These are phyloP conservation scores for Ciborinia camelliae DNA, from an alignment of 2,329 filamentous ascomycete species.

Conservation along the genomic window DNA sequence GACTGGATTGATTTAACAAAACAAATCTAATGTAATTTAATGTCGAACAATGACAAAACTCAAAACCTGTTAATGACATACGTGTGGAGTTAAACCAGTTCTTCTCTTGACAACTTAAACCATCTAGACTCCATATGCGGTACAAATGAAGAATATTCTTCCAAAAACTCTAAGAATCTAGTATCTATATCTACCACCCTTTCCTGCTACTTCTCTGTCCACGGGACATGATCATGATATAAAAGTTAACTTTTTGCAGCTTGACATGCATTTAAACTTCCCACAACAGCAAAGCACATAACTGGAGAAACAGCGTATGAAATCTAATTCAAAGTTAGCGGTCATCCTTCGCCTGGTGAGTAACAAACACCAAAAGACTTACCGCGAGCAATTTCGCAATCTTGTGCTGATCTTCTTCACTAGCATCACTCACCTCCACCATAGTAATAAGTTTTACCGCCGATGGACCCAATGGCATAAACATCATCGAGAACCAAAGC, in stretches of 20 bases:
- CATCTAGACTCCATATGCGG: background rate
- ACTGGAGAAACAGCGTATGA: constrained; percentile 42
- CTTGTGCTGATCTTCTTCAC: constrained; percentile 42
- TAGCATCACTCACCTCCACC: constrained; percentile 44
- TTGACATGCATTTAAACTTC: constrained; percentile 37
- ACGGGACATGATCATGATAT: background rate
- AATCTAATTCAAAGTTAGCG: constrained; percentile 30
- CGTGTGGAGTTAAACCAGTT: no score
- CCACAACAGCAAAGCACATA: constrained; percentile 41
- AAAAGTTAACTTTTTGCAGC: constrained; percentile 22
- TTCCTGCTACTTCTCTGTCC: background rate
- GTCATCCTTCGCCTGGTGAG: no score
- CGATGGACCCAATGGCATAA: constrained; percentile 48
- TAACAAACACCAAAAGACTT: background rate
- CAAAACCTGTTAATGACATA: no score
- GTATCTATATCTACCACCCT: rapidly evolving
- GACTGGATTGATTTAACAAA: no score
- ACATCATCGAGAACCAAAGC: constrained; percentile 58
- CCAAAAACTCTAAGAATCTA: background rate
- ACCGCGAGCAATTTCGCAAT: constrained; percentile 46
- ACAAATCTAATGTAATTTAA: no score
- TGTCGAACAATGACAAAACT: no score
- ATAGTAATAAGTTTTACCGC: constrained; percentile 49
- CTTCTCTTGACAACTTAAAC: no score
- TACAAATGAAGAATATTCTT: background rate